phyloP scores from a whole-genome alignment of 345 rosid species.

The Salix suchowensis region DNA sequence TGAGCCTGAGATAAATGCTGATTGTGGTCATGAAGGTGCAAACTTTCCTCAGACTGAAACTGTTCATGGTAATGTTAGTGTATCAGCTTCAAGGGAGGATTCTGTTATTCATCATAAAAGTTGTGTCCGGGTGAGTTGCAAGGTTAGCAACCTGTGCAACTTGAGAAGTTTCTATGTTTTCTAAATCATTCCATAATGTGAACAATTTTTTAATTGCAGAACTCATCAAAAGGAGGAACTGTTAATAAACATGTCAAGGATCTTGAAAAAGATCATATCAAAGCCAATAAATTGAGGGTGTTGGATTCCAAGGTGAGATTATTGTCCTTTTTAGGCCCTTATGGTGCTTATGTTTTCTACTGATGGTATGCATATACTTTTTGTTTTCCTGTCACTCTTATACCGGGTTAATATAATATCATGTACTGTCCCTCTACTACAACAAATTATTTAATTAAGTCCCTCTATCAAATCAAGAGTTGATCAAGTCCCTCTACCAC shows the following conservation, averaged over 20 bases:
- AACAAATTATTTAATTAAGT: too few species aligned
- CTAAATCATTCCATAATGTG: not conserved
- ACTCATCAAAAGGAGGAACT: slow-evolving; percentile 9
- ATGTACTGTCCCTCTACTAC: too few species aligned
- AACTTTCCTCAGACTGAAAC: not conserved
- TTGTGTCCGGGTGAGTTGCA: not conserved
- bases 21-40: slow-evolving; percentile 6
- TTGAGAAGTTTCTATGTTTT: slow-evolving; percentile 3
- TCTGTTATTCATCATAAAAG: not conserved
- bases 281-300: slow-evolving; percentile 6
- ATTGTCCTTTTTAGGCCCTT: not conserved
- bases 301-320: slow-evolving; percentile 11
- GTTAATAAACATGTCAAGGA: not conserved
- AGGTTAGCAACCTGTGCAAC: not conserved
- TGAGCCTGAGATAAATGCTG: slow-evolving; percentile 9
- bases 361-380: not conserved
- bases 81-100: slow-evolving; percentile 7
- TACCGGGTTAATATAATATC: too few species aligned
- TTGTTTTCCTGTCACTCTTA: not conserved
- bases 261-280: not conserved
- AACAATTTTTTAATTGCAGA: slow-evolving; percentile 8
- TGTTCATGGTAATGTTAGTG: not conserved
- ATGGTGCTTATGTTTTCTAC: too few species aligned
- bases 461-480: too few species aligned
- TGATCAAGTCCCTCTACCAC: too few species aligned